Evolutionary conservation across 2,329 filamentous ascomycete species (phyloP).

Genomic region (Aspergillus sp.): DNA sequence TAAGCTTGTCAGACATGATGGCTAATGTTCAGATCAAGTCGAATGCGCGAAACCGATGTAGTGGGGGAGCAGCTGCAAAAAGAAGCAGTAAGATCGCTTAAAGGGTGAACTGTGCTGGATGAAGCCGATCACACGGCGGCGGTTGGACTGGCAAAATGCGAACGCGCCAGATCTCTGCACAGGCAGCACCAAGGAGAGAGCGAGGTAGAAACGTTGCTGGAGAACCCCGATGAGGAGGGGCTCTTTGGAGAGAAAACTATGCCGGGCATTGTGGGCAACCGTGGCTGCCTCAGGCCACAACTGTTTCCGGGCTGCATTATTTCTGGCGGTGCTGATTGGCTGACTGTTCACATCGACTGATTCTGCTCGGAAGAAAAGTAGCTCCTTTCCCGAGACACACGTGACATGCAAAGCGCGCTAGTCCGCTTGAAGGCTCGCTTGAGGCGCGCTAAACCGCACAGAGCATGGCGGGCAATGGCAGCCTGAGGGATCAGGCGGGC

Average conservation of each 20-base stretch:
- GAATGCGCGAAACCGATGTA: constrained; percentile 10
- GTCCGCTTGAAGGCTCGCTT: constrained; percentile 26
- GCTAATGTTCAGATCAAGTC: constrained; percentile 22
- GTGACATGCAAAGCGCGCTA: constrained; percentile 21
- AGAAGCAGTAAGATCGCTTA: constrained; percentile 8
- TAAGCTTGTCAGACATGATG: constrained; percentile 90
- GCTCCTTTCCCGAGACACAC: constrained; percentile 9
- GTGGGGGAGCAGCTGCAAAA: constrained; percentile 10
- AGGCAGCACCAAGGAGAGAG: constrained; percentile 18
- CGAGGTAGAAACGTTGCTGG: constrained; percentile 18
- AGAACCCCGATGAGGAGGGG: constrained; percentile 24
- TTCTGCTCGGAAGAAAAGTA: constrained; percentile 16
- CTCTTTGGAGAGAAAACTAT: constrained; percentile 26
- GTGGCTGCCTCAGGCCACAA: constrained; percentile 21
- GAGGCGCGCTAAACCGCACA: constrained; percentile 14
- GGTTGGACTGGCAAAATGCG: constrained; percentile 17
- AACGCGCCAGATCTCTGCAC: constrained; percentile 20
- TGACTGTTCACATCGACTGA: neutral
- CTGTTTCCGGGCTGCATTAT: constrained; percentile 18
- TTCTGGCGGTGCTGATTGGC: constrained; percentile 24
- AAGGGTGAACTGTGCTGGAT: constrained; percentile 5
- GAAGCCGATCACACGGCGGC: constrained; percentile 17
- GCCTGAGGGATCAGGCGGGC: constrained; percentile 33
- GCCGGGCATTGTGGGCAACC: constrained; percentile 28
- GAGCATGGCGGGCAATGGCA: constrained; percentile 14